Evolutionary conservation across 1,139 yeast species (phyloP), one percentile per base, ranked within the genome.

Genomic region (Yamadazyma conglobata): DNA sequence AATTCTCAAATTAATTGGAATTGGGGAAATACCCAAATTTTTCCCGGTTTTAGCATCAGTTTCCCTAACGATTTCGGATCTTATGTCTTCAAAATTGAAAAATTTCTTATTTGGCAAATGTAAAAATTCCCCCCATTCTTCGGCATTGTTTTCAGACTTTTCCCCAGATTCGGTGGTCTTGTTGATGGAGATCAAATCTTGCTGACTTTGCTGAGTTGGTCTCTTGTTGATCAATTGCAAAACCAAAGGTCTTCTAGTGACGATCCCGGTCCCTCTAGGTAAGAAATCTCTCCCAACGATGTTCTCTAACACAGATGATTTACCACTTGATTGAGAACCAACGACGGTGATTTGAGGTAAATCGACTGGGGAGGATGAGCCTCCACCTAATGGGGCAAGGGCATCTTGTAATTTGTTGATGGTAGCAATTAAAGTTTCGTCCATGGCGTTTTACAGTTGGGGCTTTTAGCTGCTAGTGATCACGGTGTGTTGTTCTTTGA

Each of bases 61-160:
- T 60, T 91, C 98, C 37, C 83, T 71, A 28, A 88, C 93, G 50
- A 91, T 91, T 57, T 91, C 98, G 39, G 75, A 66, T 57, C 97
- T 77, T 50, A 91, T 89, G 42, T 88, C 95, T 54, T 87, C 91
- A 57, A 91, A 91, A 55, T 89, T 84, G 64, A 66, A 82, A 58
- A 87, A 82, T 57, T 85, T 85, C 65, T 85, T 86, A 41, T 83
- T 84, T 28, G 97, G 97, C 36, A 89, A 58, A 56, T 91, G 98
- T 46, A 91, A 73, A 57, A 91, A 91, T 60, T 91, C 98, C 44
- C 98, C 98, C 97, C 97, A 91, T 64, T 91, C 98, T 43, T 86
- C 93, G 28, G 73, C 75, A 52, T 88, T 88, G 56, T 86, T 85
- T 54, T 86, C 95, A 9, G 71, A 61, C 28, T 64, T 60, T 30